phyloP scores from a whole-genome alignment of 257 asterid species.

The Solanum piurae region DNA sequence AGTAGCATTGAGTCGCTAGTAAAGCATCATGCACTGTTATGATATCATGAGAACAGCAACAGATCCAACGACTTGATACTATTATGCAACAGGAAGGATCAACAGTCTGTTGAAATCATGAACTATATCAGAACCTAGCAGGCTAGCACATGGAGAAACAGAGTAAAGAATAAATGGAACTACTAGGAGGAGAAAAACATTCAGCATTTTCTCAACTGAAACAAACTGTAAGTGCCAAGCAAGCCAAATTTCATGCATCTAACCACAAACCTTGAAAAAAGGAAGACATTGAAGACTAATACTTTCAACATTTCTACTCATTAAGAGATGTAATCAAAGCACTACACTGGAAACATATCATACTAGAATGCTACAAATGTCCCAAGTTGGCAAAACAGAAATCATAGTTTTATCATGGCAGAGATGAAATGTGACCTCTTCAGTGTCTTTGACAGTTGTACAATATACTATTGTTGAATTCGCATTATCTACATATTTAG shows the following conservation, averaged over 20 bases:
- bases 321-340: neutral
- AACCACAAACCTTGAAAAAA: neutral
- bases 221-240: neutral
- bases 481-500: conserved; percentile 32
- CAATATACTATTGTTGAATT: conserved; percentile 77
- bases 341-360: neutral
- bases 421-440: conserved; percentile 42
- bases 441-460: conserved; percentile 79
- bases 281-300: neutral
- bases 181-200: neutral
- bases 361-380: neutral
- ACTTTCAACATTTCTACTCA: neutral
- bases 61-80: neutral
- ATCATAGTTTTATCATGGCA: neutral
- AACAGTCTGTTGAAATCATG: neutral
- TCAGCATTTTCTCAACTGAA: neutral
- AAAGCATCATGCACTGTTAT: neutral
- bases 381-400: neutral
- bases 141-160: neutral
- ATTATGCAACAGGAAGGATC: neutral
- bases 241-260: neutral
- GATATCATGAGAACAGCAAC: neutral
- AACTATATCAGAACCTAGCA: neutral
- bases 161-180: neutral
- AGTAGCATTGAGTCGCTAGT: neutral